Conservation (phyloP, 2,329 filamentous ascomycete species). For the Helotiales sp. region DNA sequence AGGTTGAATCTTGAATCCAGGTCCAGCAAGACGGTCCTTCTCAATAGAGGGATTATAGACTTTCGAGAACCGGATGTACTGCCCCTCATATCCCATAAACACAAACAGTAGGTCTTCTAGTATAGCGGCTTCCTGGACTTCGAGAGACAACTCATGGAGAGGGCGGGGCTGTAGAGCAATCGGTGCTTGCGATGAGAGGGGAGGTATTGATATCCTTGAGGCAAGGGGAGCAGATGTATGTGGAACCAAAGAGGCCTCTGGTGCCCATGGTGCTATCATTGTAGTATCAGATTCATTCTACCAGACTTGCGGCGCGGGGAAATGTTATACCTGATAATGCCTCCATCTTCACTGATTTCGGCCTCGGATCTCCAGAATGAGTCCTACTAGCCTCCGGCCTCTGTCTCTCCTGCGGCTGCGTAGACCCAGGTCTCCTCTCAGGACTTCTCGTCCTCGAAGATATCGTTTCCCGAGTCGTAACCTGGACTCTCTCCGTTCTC, state of each 20-base stretch:
- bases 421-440: conserved; percentile 43
- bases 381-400: conserved; percentile 35
- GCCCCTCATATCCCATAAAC: conserved; percentile 98
- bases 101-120: conserved; percentile 92
- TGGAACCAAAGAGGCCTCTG: conserved; percentile 74
- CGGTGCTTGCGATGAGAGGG: conserved; percentile 77
- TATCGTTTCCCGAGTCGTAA: conserved; percentile 67
- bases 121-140: conserved; percentile 84
- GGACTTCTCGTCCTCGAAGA: conserved; percentile 65
- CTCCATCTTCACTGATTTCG: conserved; percentile 51
- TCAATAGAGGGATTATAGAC: conserved; percentile 84
- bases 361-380: conserved; percentile 37
- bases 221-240: conserved; percentile 61
- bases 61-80: conserved; percentile 87
- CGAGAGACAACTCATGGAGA: conserved; percentile 73
- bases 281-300: conserved; percentile 14
- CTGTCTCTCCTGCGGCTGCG: conserved; percentile 30
- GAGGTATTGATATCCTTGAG: conserved; percentile 63
- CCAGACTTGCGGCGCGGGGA: no score
- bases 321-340: conserved; percentile 56
- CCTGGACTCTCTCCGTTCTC: conserved; percentile 60
- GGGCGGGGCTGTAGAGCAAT: conserved; percentile 68
- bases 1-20: conserved; percentile 76
- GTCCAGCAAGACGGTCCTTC: conserved; percentile 84
- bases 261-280: conserved; percentile 68